A percentile compares a stretch with the other conserved stretches of the same genome.
Conservation (phyloP, 805 yeast genomes). For the Ogataea pignaliae region DNA sequence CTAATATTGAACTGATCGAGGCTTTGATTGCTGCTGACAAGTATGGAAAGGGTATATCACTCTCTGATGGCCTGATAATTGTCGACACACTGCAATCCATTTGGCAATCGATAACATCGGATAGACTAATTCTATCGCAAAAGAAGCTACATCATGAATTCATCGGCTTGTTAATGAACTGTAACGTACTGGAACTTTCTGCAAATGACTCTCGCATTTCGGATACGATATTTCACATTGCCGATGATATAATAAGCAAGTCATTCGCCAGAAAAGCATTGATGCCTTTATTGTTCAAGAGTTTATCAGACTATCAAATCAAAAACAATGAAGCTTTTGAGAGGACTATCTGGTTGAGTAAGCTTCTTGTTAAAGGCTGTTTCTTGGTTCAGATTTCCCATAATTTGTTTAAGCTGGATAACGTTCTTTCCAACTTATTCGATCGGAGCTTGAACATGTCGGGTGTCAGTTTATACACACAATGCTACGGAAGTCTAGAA, state of each 20-base stretch:
- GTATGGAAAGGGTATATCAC: constrained; percentile 7
- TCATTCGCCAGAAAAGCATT: constrained; percentile 64
- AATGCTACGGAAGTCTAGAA: constrained; percentile 57
- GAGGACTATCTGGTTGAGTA: constrained; percentile 44
- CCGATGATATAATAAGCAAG: constrained; percentile 40
- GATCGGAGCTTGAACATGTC: constrained; percentile 38
- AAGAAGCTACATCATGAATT: constrained; percentile 55
- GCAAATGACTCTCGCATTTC: constrained; percentile 26
- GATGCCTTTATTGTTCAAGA: constrained; percentile 52
- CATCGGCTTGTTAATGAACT: constrained; percentile 46
- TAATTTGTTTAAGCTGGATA: constrained; percentile 57
- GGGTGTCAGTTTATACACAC: constrained; percentile 38
- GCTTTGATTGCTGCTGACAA: constrained; percentile 7
- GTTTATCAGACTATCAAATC: constrained; percentile 42
- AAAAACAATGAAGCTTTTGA: constrained; percentile 33
- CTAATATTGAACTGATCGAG: constrained; percentile 11
- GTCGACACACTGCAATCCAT: constrained; percentile 36
- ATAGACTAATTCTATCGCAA: constrained; percentile 62
- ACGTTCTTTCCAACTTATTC: constrained; percentile 46
- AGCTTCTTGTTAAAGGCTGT: constrained; percentile 41
- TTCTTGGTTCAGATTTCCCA: constrained; percentile 49
- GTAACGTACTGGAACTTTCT: constrained; percentile 36
- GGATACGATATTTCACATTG: constrained; percentile 30
- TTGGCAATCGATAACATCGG: constrained; percentile 57
- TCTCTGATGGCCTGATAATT: constrained; percentile 16